A percentile compares a stretch with the other conserved stretches of the same genome.
Evolutionary conservation across 164 flowering plant genomes (phyloP).

Genomic region (Santalum album): DNA sequence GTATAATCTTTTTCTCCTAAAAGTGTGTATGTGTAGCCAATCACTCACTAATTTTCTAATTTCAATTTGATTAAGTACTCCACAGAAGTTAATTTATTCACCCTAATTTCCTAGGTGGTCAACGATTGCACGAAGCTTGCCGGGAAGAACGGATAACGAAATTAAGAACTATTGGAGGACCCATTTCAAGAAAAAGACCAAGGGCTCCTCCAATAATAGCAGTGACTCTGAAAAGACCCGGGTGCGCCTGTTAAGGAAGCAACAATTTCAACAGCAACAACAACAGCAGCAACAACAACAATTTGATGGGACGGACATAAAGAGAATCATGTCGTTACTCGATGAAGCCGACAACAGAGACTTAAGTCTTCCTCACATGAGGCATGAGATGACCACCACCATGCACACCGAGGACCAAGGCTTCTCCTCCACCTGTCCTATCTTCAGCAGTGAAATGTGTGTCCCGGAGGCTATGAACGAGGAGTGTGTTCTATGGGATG

Average conservation of each 20-base stretch:
- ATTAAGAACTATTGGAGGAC: conserved; percentile 86
- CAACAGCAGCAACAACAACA: conserved; percentile 25
- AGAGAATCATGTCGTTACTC: conserved; percentile 26
- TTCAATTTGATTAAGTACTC: no score
- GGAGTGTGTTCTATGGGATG: conserved; percentile 49
- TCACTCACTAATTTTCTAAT: no score
- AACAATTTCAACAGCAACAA: conserved; percentile 46
- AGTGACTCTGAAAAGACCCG: conserved; percentile 31
- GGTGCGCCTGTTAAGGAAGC: conserved; percentile 32
- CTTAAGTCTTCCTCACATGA: conserved; percentile 10
- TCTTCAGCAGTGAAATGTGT: conserved; percentile 10
- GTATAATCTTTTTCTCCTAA: no score
- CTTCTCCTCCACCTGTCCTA: conserved; percentile 8
- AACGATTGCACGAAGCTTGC: conserved; percentile 61
- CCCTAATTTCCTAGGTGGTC: conserved; percentile 45
- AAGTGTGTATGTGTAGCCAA: no score
- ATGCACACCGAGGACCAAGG: conserved; percentile 23
- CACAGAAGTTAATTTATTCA: no score
- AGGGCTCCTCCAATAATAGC: conserved; percentile 25
- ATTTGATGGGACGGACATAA: conserved; percentile 30
- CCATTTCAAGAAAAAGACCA: conserved; percentile 60
- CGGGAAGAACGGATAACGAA: conserved; percentile 77
- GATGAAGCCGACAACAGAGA: conserved; percentile 20
- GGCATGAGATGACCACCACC: conserved; percentile 20
- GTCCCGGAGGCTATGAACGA: conserved; percentile 14